phyloP scores from a whole-genome alignment of 1,284 basidiomycete species.

The Chiua sp. region DNA sequence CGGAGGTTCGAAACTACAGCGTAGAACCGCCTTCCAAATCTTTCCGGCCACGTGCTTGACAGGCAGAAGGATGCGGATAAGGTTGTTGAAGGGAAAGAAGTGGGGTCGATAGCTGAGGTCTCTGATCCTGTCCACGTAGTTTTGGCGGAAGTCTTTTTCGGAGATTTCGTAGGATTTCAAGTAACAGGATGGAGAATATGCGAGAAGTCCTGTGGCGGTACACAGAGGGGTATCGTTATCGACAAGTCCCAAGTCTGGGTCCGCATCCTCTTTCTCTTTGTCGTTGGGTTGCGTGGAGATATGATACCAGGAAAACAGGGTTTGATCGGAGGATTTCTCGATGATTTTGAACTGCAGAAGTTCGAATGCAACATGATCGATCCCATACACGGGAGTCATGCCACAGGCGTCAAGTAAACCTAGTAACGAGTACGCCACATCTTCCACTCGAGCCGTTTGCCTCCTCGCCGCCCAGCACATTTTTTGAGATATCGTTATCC shows the following conservation, averaged over 20 bases:
- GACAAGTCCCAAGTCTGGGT: not conserved
- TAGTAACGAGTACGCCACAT: slow-evolving; percentile 33
- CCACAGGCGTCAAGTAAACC: slow-evolving; percentile 27
- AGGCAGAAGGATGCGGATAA: slow-evolving; percentile 24
- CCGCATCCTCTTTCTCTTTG: too few relatives aligned
- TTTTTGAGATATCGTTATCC: slow-evolving; percentile 26
- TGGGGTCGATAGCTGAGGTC: slow-evolving; percentile 15
- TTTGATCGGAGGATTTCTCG: slow-evolving; percentile 25
- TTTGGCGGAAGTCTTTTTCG: slow-evolving; percentile 20
- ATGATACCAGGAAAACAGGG: slow-evolving; percentile 34
- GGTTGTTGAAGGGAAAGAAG: slow-evolving; percentile 27
- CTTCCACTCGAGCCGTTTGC: slow-evolving; percentile 25
- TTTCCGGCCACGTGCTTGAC: slow-evolving; percentile 19
- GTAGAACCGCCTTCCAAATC: slow-evolving; percentile 27
- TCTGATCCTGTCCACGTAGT: slow-evolving; percentile 24
- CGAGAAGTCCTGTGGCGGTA: slow-evolving; percentile 27
- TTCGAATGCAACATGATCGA: slow-evolving; percentile 24
- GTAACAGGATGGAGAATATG: slow-evolving; percentile 27
- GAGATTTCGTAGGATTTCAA: slow-evolving; percentile 26
- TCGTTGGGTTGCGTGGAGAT: not conserved
- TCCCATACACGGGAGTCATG: slow-evolving; percentile 28
- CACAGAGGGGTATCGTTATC: not conserved
- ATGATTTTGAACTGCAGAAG: slow-evolving; percentile 29
- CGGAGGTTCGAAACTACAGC: slow-evolving; percentile 28
- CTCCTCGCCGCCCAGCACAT: slow-evolving; percentile 33